phyloP scores from a whole-genome alignment of 805 yeast species.

The Naumovozyma dairenensis region DNA sequence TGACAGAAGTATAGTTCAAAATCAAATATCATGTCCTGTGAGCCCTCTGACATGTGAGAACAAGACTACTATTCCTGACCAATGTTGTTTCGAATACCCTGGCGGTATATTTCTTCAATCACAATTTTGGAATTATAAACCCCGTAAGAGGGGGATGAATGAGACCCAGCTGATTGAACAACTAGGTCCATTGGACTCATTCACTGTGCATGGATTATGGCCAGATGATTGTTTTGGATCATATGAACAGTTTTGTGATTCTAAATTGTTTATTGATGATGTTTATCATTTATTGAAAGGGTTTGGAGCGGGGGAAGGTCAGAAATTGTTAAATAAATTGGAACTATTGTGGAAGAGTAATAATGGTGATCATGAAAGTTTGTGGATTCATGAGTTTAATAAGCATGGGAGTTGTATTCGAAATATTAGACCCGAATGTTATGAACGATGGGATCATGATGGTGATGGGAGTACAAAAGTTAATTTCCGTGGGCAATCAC shows the following conservation, averaged over 20 bases:
- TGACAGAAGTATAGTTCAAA: not conserved
- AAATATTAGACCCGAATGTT: conserved; percentile 67
- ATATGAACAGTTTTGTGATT: conserved; percentile 70
- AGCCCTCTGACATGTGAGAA: conserved; percentile 55
- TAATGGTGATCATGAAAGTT: conserved; percentile 52
- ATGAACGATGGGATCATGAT: conserved; percentile 30
- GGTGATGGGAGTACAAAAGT: conserved; percentile 2
- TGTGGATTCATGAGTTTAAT: conserved; percentile 90
- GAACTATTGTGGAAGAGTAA: conserved; percentile 59
- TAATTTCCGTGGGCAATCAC: conserved; percentile 11
- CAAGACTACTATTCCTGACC: conserved; percentile 41
- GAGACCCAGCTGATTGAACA: conserved; percentile 20
- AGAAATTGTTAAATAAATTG: conserved; percentile 50
- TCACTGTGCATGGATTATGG: conserved; percentile 84
- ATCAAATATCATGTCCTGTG: conserved; percentile 45
- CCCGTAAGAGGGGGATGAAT: conserved; percentile 32
- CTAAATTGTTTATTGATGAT: conserved; percentile 42
- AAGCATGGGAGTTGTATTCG: conserved; percentile 91
- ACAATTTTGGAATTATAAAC: conserved; percentile 87
- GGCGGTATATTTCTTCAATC: conserved; percentile 79
- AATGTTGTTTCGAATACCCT: conserved; percentile 80
- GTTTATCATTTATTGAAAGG: conserved; percentile 37
- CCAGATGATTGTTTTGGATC: conserved; percentile 81
- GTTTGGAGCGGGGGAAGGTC: conserved; percentile 28
- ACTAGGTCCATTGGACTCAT: conserved; percentile 58